These are phyloP conservation scores for Neostapfia colusana DNA, from an alignment of 176 grass and related monocot genomes.

Conservation along the genomic window DNA sequence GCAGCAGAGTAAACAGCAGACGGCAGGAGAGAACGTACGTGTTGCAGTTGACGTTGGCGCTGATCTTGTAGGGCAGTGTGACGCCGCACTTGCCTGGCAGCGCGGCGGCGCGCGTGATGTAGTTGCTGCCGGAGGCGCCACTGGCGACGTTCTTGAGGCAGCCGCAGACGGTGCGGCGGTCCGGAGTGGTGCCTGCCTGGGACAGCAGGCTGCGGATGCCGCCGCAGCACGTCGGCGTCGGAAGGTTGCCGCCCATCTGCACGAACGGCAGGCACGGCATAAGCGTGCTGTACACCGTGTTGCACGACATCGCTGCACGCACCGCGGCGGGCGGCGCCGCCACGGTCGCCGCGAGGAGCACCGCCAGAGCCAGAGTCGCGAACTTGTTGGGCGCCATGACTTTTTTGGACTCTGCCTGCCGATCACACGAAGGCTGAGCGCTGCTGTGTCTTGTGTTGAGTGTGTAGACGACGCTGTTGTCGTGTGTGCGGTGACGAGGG, in stretches of 20 bases:
- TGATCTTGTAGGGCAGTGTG: slow-evolving; percentile 52
- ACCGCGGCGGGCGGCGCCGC: slow-evolving; percentile 13
- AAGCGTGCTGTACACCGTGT: slow-evolving; percentile 50
- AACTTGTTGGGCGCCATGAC: slow-evolving; percentile 20
- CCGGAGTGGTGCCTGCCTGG: slow-evolving; percentile 39
- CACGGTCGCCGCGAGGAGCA: slow-evolving; percentile 22
- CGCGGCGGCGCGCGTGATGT: slow-evolving; percentile 42
- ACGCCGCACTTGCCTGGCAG: slow-evolving; percentile 54
- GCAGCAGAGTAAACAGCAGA: not conserved
- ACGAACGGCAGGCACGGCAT: slow-evolving; percentile 60
- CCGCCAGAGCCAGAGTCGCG: slow-evolving; percentile 25
- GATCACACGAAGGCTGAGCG: not conserved
- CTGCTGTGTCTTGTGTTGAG: not conserved
- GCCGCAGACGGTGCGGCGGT: slow-evolving; percentile 55
- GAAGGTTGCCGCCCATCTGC: slow-evolving; percentile 32
- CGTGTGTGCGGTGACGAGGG: not conserved
- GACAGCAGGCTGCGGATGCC: slow-evolving; percentile 44
- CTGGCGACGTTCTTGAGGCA: slow-evolving; percentile 65
- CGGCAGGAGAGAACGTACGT: slow-evolving; percentile 26
- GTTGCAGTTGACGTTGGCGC: slow-evolving; percentile 51
- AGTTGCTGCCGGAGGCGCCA: slow-evolving; percentile 18
- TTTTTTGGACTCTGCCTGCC: not conserved
- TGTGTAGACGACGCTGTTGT: not conserved
- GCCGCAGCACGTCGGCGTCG: slow-evolving; percentile 40
- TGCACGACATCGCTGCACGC: slow-evolving; percentile 41